Percentiles rank a stretch among this genome's conserved stretches.
phyloP scores from a whole-genome alignment of 2,329 filamentous ascomycete species.

The Beauveria sp. region DNA sequence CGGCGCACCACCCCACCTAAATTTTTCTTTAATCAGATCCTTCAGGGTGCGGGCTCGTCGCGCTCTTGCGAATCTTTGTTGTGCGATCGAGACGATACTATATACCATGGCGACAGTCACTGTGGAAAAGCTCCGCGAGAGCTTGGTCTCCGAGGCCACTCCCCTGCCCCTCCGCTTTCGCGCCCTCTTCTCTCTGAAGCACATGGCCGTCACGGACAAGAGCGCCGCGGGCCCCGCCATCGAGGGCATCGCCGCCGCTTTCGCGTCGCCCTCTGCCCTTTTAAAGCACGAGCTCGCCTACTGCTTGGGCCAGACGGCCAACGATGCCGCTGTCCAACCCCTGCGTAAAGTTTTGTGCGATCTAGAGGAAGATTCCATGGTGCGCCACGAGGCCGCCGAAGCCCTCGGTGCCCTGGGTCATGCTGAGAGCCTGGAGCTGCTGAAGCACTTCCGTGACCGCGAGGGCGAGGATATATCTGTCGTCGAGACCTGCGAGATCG shows the following conservation, averaged over 20 bases:
- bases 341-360: slow-evolving; percentile 70
- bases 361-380: slow-evolving; percentile 84
- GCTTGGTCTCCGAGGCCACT: slow-evolving; percentile 70
- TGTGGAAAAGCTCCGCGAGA: slow-evolving; percentile 60
- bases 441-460: slow-evolving; percentile 68
- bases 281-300: slow-evolving; percentile 97
- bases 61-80: slow-evolving; percentile 1
- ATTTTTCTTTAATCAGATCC: slow-evolving; percentile 13
- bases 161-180: slow-evolving; percentile 87
- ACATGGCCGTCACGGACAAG: slow-evolving; percentile 69
- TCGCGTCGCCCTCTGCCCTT: slow-evolving; percentile 76
- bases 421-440: slow-evolving; percentile 61
- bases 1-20: slow-evolving; percentile 16
- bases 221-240: slow-evolving; percentile 49
- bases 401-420: slow-evolving; percentile 84
- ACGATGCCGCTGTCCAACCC: slow-evolving; percentile 64
- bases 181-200: slow-evolving; percentile 95
- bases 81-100: slow-evolving; percentile 7
- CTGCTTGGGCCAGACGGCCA: slow-evolving; percentile 85
- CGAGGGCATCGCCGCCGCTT: slow-evolving; percentile 80
- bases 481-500: slow-evolving; percentile 95
- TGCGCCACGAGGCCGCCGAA: slow-evolving; percentile 92
- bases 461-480: slow-evolving; percentile 70
- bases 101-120: slow-evolving; percentile 30
- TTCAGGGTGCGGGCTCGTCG: neutral